These are phyloP conservation scores for Kandelia obovata DNA, from an alignment of 345 rosid genomes.

Conservation along the genomic window DNA sequence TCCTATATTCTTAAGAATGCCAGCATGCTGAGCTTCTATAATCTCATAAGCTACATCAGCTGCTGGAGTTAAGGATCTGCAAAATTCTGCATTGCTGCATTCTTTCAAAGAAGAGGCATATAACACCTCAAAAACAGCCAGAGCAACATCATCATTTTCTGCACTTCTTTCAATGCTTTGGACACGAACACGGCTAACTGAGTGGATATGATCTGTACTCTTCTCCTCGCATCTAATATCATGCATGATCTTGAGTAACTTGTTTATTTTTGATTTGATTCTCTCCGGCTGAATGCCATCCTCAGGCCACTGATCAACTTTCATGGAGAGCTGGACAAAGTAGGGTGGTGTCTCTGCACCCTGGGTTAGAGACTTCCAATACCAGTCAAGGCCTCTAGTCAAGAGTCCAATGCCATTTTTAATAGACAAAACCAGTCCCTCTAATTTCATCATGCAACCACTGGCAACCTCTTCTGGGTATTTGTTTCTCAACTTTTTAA, in stretches of 20 bases:
- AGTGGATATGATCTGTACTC: conserved; percentile 18
- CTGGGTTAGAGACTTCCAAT: conserved; percentile 38
- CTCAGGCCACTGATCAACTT: conserved; percentile 40
- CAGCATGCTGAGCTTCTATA: conserved; percentile 25
- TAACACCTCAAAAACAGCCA: conserved; percentile 44
- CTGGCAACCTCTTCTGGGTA: conserved; percentile 7
- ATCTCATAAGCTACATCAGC: conserved; percentile 46
- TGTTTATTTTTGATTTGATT: conserved; percentile 37
- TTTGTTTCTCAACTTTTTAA: conserved; percentile 15
- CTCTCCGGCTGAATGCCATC: conserved; percentile 46
- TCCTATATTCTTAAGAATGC: conserved; percentile 27
- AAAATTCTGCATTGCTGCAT: conserved; percentile 13
- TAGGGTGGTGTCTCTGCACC: conserved; percentile 46
- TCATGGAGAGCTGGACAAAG: conserved; percentile 44
- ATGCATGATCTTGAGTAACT: conserved; percentile 31
- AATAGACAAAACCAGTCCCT: conserved; percentile 7
- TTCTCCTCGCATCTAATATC: conserved; percentile 29
- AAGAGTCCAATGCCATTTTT: conserved; percentile 7
- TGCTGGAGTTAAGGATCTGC: conserved; percentile 44
- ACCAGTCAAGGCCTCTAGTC: conserved; percentile 23
- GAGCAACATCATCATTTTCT: conserved; percentile 32
- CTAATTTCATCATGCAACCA: conserved; percentile 17
- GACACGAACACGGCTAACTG: conserved; percentile 33
- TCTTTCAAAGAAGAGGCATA: conserved; percentile 33
- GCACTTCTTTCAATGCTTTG: conserved; percentile 44